Conservation (phyloP, 768 basidiomycete species). For the Suillus plorans region DNA sequence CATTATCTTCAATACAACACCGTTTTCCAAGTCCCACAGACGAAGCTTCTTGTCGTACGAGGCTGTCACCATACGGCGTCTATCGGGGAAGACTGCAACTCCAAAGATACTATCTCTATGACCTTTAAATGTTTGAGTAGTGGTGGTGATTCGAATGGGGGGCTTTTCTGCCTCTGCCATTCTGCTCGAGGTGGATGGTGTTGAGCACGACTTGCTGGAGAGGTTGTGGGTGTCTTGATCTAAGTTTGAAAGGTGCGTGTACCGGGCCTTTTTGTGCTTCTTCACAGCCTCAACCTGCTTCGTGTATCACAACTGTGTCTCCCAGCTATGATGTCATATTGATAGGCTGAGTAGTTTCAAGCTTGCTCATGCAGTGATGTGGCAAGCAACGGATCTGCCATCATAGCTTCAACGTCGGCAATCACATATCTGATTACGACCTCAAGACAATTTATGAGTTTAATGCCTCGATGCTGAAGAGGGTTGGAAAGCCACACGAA, state of each 20-base stretch:
- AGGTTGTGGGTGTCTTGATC: background rate
- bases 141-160: background rate
- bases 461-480: too few species aligned
- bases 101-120: background rate
- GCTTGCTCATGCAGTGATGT: too few species aligned
- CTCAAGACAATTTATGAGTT: too few species aligned
- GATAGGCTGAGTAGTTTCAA: too few species aligned
- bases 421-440: too few species aligned
- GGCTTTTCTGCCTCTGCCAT: background rate
- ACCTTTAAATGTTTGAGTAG: background rate
- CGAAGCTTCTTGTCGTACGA: background rate
- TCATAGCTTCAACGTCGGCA: too few species aligned
- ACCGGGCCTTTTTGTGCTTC: background rate
- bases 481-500: too few species aligned
- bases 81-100: background rate
- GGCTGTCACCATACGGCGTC: background rate
- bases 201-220: background rate
- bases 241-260: background rate
- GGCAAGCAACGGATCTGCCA: too few species aligned
- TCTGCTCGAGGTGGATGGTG: background rate
- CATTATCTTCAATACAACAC: background rate
- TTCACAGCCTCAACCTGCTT: too few species aligned
- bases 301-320: too few species aligned
- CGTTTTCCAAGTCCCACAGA: background rate
- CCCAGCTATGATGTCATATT: too few species aligned